phyloP scores from a whole-genome alignment of 2,329 filamentous ascomycete species.

The Thermoascus crustaceus region DNA sequence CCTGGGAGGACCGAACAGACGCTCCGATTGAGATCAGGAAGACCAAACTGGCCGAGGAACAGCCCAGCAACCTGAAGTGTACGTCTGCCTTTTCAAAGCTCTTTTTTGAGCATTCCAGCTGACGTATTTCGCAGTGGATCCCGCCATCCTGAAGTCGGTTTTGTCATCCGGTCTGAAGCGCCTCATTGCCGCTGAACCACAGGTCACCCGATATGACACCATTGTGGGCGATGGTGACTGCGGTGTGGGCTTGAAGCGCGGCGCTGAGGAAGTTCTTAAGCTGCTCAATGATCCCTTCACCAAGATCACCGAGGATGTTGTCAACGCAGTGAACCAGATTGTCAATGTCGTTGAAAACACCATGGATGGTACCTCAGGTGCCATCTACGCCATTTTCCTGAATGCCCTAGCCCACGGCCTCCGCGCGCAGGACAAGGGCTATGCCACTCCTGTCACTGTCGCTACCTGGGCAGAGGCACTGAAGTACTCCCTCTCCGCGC shows the following conservation, averaged over 20 bases:
- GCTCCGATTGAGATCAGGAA: conserved; percentile 34
- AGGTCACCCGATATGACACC: conserved; percentile 63
- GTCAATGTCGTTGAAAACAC: conserved; percentile 57
- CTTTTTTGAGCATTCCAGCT: conserved; percentile 12
- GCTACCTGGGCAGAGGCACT: conserved; percentile 60
- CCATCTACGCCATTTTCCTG: conserved; percentile 79
- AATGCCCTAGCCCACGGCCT: conserved; percentile 71
- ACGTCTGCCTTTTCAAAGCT: conserved; percentile 22
- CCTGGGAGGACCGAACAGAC: conserved; percentile 48
- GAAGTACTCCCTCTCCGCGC: conserved; percentile 58
- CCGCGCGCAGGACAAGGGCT: conserved; percentile 43
- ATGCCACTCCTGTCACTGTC: conserved; percentile 39
- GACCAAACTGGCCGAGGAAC: conserved; percentile 35
- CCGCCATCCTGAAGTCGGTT: conserved; percentile 42
- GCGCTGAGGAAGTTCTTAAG: conserved; percentile 58
- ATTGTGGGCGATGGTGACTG: conserved; percentile 88
- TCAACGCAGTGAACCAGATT: conserved; percentile 53
- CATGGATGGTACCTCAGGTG: conserved; percentile 71
- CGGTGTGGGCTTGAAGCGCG: conserved; percentile 75
- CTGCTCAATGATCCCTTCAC: conserved; percentile 32
- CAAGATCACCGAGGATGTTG: conserved; percentile 48
- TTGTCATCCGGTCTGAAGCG: conserved; percentile 49
- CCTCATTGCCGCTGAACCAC: conserved; percentile 55
- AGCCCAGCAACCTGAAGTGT: conserved; percentile 48
- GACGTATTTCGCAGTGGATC: conserved; percentile 39